These are phyloP conservation scores for Rhododendron kiyosumense DNA, from an alignment of 148 eudicot species.

Conservation along the genomic window DNA sequence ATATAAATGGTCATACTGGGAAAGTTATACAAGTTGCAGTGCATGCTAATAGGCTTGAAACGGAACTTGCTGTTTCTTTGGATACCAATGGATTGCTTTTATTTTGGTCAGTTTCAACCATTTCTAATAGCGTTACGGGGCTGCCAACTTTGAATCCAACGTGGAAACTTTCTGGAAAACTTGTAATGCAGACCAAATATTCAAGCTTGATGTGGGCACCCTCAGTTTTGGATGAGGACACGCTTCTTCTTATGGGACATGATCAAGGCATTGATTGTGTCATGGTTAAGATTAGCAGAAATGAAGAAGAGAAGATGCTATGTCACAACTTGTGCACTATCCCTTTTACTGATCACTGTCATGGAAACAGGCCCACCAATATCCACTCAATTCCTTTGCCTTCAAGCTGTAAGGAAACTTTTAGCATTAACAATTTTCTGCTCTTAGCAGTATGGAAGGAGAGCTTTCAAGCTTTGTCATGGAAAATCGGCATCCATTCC, in stretches of 20 bases:
- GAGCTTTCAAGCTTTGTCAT: conserved; percentile 56
- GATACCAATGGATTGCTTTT: conserved; percentile 67
- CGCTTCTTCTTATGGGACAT: conserved; percentile 69
- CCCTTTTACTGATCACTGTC: conserved; percentile 37
- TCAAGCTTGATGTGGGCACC: conserved; percentile 78
- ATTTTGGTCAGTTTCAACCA: conserved; percentile 65
- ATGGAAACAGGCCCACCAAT: conserved; percentile 37
- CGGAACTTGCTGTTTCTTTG: conserved; percentile 72
- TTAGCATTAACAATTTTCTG: conserved; percentile 35
- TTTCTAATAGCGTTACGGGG: conserved; percentile 42
- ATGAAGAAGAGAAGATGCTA: conserved; percentile 32
- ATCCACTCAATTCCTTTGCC: conserved; percentile 59
- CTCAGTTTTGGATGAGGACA: conserved; percentile 40
- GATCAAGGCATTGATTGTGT: conserved; percentile 63
- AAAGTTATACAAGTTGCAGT: conserved; percentile 68
- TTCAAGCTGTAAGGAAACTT: conserved; percentile 35
- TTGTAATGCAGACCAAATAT: conserved; percentile 32
- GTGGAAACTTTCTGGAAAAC: conserved; percentile 55
- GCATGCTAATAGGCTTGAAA: conserved; percentile 48
- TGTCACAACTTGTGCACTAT: conserved; percentile 70
- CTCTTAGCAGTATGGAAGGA: conserved; percentile 62
- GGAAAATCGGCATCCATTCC: conserved; percentile 62
- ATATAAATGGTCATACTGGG: conserved; percentile 68
- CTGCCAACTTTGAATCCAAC: conserved; percentile 59
- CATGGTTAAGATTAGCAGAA: conserved; percentile 32